Percentiles rank a stretch among this genome's conserved stretches.
phyloP scores from a whole-genome alignment of 805 yeast genomes.

The Suhomyces tanzawaensis region DNA sequence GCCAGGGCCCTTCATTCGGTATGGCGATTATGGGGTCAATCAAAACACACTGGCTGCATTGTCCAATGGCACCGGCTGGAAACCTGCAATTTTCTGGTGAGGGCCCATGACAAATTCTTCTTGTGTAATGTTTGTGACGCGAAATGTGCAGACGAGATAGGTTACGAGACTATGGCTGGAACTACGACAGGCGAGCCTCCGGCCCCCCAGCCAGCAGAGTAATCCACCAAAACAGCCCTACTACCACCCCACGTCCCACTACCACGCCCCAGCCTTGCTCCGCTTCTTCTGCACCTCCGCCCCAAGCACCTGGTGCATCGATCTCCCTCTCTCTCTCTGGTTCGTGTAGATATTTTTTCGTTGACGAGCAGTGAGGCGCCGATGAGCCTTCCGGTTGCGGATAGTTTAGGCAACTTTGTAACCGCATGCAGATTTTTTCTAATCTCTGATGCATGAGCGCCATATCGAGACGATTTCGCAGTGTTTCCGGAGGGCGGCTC shows the following conservation, averaged over 20 bases:
- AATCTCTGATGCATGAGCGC: neutral
- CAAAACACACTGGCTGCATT: too few relatives aligned
- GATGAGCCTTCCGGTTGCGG: neutral
- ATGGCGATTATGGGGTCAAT: too few relatives aligned
- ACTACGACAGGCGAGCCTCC: neutral
- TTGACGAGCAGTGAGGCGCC: neutral
- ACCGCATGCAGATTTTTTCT: neutral
- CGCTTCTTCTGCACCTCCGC: neutral
- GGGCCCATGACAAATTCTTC: too few relatives aligned
- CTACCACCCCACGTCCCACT: too few relatives aligned
- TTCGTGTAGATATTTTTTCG: neutral
- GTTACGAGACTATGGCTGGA: neutral
- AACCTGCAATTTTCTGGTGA: too few relatives aligned
- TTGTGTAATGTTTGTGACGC: neutral
- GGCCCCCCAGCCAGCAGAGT: neutral
- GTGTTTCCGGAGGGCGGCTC: neutral
- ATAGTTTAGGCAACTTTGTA: constrained; percentile 1
- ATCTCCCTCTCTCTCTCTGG: too few relatives aligned
- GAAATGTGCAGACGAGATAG: neutral
- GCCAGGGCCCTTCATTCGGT: too few relatives aligned
- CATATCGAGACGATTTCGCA: constrained; percentile 1
- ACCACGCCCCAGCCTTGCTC: neutral
- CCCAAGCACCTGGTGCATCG: too few relatives aligned
- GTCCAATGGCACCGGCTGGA: too few relatives aligned
- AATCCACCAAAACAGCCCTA: too few relatives aligned